These are phyloP conservation scores for Phaeodactylum tricornutum DNA, from an alignment of 108 stramenopile species.

Conservation along the genomic window DNA sequence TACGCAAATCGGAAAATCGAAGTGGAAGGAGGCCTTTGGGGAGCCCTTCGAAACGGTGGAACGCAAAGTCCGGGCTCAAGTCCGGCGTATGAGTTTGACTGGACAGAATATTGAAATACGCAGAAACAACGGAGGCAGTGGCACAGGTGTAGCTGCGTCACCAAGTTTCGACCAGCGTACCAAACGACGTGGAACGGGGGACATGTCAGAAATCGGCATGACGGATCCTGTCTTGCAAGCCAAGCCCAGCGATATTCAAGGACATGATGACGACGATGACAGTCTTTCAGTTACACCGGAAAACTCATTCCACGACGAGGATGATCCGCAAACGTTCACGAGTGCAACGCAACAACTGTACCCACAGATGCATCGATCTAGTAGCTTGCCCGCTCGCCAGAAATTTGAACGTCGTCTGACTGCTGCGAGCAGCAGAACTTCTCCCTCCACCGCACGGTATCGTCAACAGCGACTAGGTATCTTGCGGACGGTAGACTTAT, in stretches of 20 bases:
- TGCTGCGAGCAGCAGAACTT: not conserved
- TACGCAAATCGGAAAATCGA: constrained; percentile 51
- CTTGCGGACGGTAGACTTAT: constrained; percentile 57
- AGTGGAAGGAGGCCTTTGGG: constrained; percentile 81
- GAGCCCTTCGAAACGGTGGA: constrained; percentile 48
- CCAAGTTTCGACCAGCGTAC: too few species aligned
- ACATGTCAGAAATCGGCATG: not conserved
- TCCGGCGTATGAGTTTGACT: constrained; percentile 2
- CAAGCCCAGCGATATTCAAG: too few species aligned
- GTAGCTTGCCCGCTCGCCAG: too few species aligned
- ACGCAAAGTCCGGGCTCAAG: constrained; percentile 18
- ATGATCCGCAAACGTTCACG: too few species aligned
- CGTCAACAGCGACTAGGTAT: constrained; percentile 41
- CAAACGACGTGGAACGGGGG: constrained; percentile 1
- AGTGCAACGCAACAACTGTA: too few species aligned
- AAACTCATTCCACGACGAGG: too few species aligned
- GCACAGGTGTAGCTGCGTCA: too few species aligned
- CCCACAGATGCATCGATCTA: too few species aligned
- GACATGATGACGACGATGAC: too few species aligned
- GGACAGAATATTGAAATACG: constrained; percentile 2
- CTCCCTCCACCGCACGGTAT: not conserved
- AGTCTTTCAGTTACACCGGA: too few species aligned
- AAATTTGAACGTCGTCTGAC: constrained; percentile 1
- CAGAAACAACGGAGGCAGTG: too few species aligned
- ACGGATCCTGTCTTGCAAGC: too few species aligned